A percentile compares a stretch with the other conserved stretches of the same genome.
These are phyloP conservation scores for Chalciporus sphaerocephalus DNA, from an alignment of 768 basidiomycete species.

Conservation along the genomic window DNA sequence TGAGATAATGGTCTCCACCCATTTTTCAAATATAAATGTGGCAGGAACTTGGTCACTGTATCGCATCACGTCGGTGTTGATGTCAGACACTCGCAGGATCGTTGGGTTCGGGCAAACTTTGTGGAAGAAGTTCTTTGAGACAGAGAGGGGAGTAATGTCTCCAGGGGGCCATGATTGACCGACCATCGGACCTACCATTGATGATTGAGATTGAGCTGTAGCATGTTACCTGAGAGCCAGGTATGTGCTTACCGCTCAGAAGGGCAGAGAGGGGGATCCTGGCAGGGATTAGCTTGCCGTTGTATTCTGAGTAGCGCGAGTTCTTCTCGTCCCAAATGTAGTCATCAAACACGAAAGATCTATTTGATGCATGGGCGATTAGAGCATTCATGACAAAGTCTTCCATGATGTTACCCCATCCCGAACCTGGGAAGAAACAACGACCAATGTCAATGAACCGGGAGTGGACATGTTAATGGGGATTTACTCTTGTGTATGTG, in stretches of 20 bases:
- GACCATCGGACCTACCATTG: constrained; percentile 35
- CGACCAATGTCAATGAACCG: background rate
- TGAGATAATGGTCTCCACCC: constrained; percentile 33
- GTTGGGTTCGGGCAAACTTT: constrained; percentile 38
- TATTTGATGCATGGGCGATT: constrained; percentile 33
- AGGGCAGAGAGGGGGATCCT: constrained; percentile 40
- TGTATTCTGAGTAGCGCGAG: constrained; percentile 35
- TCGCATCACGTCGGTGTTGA: constrained; percentile 29
- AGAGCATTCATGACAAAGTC: constrained; percentile 35
- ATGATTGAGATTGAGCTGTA: background rate
- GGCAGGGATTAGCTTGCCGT: constrained; percentile 36
- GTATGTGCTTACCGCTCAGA: constrained; percentile 31
- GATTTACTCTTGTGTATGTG: constrained; percentile 37
- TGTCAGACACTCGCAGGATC: constrained; percentile 25
- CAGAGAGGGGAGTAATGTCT: constrained; percentile 32
- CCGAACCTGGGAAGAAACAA: constrained; percentile 27
- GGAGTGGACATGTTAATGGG: background rate
- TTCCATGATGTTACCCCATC: constrained; percentile 42
- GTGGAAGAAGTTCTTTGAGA: constrained; percentile 36
- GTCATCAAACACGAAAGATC: constrained; percentile 42
- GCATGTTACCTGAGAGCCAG: background rate
- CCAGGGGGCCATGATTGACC: constrained; percentile 36
- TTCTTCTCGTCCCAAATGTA: constrained; percentile 38
- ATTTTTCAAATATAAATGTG: constrained; percentile 32
- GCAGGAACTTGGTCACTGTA: constrained; percentile 26